Evolutionary conservation across 306 rosid genomes (phyloP).

Genomic region (Vicia faba): DNA sequence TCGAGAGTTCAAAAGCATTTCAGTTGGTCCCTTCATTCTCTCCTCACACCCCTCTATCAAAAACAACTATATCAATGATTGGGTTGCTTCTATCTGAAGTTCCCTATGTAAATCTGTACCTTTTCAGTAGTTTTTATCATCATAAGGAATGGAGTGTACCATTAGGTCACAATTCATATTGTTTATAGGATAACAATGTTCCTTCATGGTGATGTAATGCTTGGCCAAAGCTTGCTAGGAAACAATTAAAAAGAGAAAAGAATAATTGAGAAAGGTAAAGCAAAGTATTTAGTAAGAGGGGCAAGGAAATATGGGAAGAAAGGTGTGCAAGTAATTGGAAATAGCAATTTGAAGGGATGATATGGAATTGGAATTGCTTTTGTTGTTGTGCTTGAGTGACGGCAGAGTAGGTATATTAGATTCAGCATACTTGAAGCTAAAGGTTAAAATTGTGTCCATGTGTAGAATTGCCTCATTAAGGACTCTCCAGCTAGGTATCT

Average conservation of each 20-base stretch:
- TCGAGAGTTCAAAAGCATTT: slow-evolving; percentile 33
- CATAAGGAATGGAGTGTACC: not conserved
- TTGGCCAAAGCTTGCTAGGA: slow-evolving; percentile 7
- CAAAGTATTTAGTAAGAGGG: slow-evolving; percentile 21
- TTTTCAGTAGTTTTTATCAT: not conserved
- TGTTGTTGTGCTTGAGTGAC: slow-evolving; percentile 17
- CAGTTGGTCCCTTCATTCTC: slow-evolving; percentile 40
- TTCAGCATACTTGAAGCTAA: slow-evolving; percentile 19
- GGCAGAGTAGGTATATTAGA: slow-evolving; percentile 23
- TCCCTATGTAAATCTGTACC: slow-evolving; percentile 35
- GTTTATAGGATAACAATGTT: slow-evolving; percentile 11
- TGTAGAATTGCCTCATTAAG: not conserved
- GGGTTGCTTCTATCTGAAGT: slow-evolving; percentile 42
- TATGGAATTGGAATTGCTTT: slow-evolving; percentile 38
- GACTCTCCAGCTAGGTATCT: too few species aligned
- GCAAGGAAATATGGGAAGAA: slow-evolving; percentile 2
- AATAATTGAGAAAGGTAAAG: not conserved
- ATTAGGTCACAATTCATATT: not conserved
- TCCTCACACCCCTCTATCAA: slow-evolving; percentile 29
- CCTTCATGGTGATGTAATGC: not conserved
- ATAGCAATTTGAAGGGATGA: not conserved
- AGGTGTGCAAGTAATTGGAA: slow-evolving; percentile 25
- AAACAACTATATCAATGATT: slow-evolving; percentile 10
- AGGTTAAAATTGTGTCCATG: slow-evolving; percentile 13
- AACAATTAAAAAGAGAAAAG: slow-evolving; percentile 12